Conservation (phyloP, 352 stramenopile species). For the Thalassiosira hispida region DNA sequence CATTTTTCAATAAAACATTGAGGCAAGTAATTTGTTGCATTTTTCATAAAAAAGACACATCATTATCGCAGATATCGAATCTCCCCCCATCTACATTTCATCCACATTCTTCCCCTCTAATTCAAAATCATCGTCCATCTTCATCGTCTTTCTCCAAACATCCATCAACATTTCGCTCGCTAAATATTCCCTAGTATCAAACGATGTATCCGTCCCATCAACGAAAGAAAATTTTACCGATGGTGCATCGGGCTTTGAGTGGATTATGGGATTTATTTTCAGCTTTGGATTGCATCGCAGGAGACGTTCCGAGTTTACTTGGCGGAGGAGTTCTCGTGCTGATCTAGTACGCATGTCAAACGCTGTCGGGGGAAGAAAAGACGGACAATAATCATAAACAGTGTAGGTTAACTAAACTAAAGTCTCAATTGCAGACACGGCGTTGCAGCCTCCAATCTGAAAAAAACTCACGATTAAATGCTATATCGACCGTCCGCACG, state of each 20-base stretch:
- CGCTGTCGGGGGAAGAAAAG: constrained; percentile 39
- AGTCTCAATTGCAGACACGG: background rate
- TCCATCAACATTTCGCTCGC: constrained; percentile 78
- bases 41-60: too few relatives aligned
- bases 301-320: constrained; percentile 70
- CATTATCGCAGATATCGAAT: background rate
- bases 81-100: constrained; percentile 55
- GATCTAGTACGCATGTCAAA: constrained; percentile 77
- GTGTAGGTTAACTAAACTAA: background rate
- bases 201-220: constrained; percentile 70
- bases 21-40: too few relatives aligned
- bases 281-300: constrained; percentile 72
- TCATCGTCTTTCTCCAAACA: constrained; percentile 69
- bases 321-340: constrained; percentile 74
- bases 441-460: background rate
- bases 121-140: constrained; percentile 82
- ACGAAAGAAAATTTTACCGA: constrained; percentile 72
- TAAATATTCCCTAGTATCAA: constrained; percentile 67
- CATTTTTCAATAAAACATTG: too few relatives aligned
- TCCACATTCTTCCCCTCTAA: constrained; percentile 81
- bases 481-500: constrained; percentile 70
- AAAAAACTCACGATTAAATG: constrained; percentile 80
- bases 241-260: constrained; percentile 51
- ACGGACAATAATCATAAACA: background rate
- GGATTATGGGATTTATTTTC: constrained; percentile 65